Conservation (phyloP, 108 stramenopile species). For the Bacterosira constricta region DNA sequence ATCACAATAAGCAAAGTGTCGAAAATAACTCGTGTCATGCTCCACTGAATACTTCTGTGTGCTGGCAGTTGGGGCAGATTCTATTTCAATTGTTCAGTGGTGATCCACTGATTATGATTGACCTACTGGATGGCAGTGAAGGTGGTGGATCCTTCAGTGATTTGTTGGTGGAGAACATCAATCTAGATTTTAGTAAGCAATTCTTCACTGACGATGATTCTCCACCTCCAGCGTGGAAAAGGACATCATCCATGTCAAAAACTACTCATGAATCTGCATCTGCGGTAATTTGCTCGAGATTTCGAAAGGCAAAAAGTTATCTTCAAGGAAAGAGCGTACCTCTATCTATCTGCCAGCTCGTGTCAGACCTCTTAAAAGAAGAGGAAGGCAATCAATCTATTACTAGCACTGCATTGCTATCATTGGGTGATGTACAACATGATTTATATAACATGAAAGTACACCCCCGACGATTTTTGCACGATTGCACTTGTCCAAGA, state of each 20-base stretch:
- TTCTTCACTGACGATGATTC: too few relatives aligned
- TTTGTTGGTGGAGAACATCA: not conserved
- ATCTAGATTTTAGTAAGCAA: not conserved
- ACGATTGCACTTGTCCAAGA: not conserved
- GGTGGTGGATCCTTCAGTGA: not conserved
- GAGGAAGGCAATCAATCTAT: not conserved
- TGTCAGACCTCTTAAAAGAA: not conserved
- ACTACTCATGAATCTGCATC: too few relatives aligned
- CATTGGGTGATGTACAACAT: not conserved
- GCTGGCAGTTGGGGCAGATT: not conserved
- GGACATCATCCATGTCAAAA: too few relatives aligned
- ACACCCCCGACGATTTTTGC: not conserved
- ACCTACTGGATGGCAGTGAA: not conserved
- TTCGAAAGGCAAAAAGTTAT: not conserved
- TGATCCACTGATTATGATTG: not conserved
- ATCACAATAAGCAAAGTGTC: not conserved
- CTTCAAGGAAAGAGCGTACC: not conserved
- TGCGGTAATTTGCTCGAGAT: too few relatives aligned
- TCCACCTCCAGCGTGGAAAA: too few relatives aligned
- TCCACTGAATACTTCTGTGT: not conserved
- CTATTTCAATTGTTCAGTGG: not conserved
- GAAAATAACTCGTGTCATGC: not conserved
- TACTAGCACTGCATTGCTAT: not conserved
- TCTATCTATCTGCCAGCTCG: not conserved
- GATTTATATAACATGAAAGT: constrained; percentile 5